Base-by-base conservation (phyloP, 805 yeast species). In the Pichia eremophila region DNA sequence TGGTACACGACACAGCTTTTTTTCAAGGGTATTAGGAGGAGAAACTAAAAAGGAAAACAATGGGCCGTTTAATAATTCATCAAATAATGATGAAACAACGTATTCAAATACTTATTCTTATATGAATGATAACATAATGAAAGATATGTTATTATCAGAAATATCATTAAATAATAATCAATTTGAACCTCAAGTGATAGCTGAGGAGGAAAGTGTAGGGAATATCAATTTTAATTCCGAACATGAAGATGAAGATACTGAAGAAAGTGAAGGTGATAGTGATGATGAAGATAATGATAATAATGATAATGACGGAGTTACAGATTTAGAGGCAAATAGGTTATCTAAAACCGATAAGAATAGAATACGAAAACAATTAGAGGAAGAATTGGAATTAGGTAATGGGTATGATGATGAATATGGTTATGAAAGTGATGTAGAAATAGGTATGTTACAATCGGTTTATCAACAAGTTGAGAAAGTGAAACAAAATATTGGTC, bases 1-100 rank as follows among this genome's bases (percentile, higher is more conserved):
- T 14, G 12, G 12, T 15, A 34, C 17, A 12, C 9, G 17, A 34
- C 36, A 15, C 17, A 34, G 8, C 6, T 34, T 34, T 15, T 15
- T 34, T 5, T 34, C 36, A 12, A 34, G 17, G 17, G 36, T 14
- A 4, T 8, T 15, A 8, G 17, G 17, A 8, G 17, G 17, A 15
- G 36, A 34, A 5, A 34, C 8, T 14, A 34, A 34, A 8, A 12
- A 5, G 15, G 5, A 59, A n/a, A 11, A 36, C 9, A 18, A 17
- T 27, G 28, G 57, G 14, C 71, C 71, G 8, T 52, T 66, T 35
- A 62, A 56, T 41, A 64, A 61, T 27, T 5, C 25, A 22, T 22
- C 25, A 22, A 64, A 60, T 42, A 59, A 54, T 46, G 51, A 53
- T 35, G 59, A 60, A 19, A 46, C 54, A 10, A 59, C 58, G 40